Base-by-base conservation (phyloP, 768 basidiomycete species). In the Rhizopogon rudus region DNA sequence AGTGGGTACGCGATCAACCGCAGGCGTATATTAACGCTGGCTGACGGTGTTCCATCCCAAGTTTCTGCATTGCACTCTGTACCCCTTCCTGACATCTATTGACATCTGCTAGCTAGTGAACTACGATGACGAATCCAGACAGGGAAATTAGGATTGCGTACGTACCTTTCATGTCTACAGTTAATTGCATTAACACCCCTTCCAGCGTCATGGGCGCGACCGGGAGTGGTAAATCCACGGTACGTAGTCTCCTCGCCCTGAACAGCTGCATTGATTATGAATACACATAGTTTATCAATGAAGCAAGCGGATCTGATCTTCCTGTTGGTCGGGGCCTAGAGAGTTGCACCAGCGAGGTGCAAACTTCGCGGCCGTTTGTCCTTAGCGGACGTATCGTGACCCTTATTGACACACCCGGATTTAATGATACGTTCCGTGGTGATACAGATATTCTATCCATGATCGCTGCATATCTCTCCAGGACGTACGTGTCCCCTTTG, bases 381-480 rank as follows among this genome's bases (percentile, higher is more conserved):
- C 62, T 81, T 37, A 75, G 79, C 44, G 79, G 77, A 10, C 69
- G 70, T 6, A 63, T 59, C 51, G 66, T 84, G 51, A 77, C 71
- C 12, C 65, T 85, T 31, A 75, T 85, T 41, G 83, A 85, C 63
- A 84, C 82, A 0, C 83, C 83, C 14, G 83, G 83, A 5, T 84
- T 84, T 62, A 82, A 83, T 59, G 81, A 84, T 59, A 78, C 81
- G 8, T 17, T 57, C 12, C 73, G 71, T 43, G 78, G 74, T 57
- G 81, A 82, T 56, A 73, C 75, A 1, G 79, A 79, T 40, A 73
- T 83, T 10, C 67, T 83, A 39, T 74, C 71, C 29, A 75, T 77
- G 71, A 81, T 82, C 51, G 77, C 80, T 56, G 75, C 37, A 1
- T 69, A 70, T 40, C 63, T 69, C n/a, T 67, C 68, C 55, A 70